A percentile compares a stretch with the other conserved stretches of the same genome.
These are phyloP conservation scores for Beverwykella pulmonaria DNA, from an alignment of 495 filamentous ascomycete genomes.

Conservation along the genomic window DNA sequence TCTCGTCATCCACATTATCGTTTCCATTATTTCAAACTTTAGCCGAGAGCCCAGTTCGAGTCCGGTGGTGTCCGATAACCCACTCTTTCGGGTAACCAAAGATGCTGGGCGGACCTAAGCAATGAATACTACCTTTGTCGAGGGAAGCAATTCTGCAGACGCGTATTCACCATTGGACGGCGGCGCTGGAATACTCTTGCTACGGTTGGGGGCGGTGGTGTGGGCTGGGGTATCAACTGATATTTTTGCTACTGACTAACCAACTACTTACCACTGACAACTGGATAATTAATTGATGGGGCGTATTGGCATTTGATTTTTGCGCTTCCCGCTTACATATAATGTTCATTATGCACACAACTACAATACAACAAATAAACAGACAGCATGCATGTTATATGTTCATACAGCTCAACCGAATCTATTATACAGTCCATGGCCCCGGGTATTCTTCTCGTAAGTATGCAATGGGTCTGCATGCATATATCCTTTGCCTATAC, in stretches of 20 bases:
- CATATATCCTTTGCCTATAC: neutral
- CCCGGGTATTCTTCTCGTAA: constrained; percentile 26
- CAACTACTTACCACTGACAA: no score
- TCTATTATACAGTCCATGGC: constrained; percentile 14
- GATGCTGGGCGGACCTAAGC: constrained; percentile 62
- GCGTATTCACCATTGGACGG: constrained; percentile 62
- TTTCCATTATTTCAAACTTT: constrained; percentile 14
- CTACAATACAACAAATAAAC: no score
- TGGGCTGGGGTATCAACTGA: constrained; percentile 36
- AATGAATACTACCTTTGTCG: constrained; percentile 63
- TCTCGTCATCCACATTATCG: constrained; percentile 22
- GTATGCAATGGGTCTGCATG: constrained; percentile 16
- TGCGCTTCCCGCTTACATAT: no score
- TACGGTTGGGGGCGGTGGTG: constrained; percentile 39
- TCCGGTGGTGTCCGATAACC: constrained; percentile 56
- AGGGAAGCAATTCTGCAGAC: constrained; percentile 71
- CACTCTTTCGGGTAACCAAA: constrained; percentile 64
- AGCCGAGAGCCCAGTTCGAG: constrained; percentile 62
- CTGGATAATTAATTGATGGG: no score
- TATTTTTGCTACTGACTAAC: constrained; percentile 32
- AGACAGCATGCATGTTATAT: neutral
- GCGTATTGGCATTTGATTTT: no score
- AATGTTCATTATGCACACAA: no score
- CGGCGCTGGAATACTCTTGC: constrained; percentile 61
- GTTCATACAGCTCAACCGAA: constrained; percentile 8